A percentile compares a stretch with the other conserved stretches of the same genome.
Evolutionary conservation across 768 basidiomycete species (phyloP).

Genomic region (Boletus rubescentipes): DNA sequence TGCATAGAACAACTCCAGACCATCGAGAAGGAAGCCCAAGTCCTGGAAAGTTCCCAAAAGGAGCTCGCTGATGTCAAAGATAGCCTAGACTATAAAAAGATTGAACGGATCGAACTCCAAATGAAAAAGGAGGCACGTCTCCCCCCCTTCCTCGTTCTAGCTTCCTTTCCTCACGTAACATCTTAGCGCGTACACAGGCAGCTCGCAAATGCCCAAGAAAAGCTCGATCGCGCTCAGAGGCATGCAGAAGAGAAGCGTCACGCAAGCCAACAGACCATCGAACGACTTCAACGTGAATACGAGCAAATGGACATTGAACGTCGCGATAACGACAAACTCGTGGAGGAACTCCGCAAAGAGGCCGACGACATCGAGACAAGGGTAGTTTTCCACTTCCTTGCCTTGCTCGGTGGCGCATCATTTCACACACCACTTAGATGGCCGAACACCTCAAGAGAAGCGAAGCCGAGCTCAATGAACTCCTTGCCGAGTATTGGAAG

Average conservation of each 20-base stretch:
- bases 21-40: slow-evolving; percentile 63
- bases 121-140: slow-evolving; percentile 63
- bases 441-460: slow-evolving; percentile 70
- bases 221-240: slow-evolving; percentile 73
- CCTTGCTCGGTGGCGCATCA: neutral
- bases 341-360: slow-evolving; percentile 72
- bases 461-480: slow-evolving; percentile 75
- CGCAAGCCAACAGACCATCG: slow-evolving; percentile 71
- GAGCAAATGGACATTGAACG: slow-evolving; percentile 76
- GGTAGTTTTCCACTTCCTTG: slow-evolving; percentile 35
- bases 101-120: slow-evolving; percentile 69
- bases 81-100: slow-evolving; percentile 67
- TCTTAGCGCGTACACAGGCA: slow-evolving; percentile 78
- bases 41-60: slow-evolving; percentile 65
- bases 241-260: slow-evolving; percentile 79
- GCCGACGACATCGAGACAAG: slow-evolving; percentile 66
- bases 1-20: slow-evolving; percentile 77
- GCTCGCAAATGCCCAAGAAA: slow-evolving; percentile 76
- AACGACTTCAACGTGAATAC: slow-evolving; percentile 75
- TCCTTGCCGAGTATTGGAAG: slow-evolving; percentile 82
- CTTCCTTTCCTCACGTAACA: neutral
- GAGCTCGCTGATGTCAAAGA: slow-evolving; percentile 68
- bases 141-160: neutral
- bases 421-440: slow-evolving; percentile 50
- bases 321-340: slow-evolving; percentile 73